These are phyloP conservation scores for Lumnitzera littorea DNA, from an alignment of 345 rosid genomes.

Conservation along the genomic window DNA sequence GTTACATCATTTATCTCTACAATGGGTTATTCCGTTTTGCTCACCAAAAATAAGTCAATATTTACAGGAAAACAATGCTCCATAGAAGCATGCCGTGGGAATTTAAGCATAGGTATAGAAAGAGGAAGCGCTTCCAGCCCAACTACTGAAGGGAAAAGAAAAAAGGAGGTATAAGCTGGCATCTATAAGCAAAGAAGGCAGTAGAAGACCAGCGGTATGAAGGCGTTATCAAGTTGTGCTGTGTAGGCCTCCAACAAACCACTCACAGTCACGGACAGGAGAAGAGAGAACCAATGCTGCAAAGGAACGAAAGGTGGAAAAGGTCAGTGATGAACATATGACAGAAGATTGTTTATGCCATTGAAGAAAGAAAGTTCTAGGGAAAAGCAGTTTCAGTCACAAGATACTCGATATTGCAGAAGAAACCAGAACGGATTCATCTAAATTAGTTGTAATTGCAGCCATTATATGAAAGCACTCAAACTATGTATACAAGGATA, in stretches of 20 bases:
- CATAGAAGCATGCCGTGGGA: too few species aligned
- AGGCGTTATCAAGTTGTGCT: conserved; percentile 86
- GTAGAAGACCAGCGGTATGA: conserved; percentile 91
- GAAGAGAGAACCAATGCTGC: conserved; percentile 87
- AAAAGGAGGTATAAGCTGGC: conserved; percentile 2
- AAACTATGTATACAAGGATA: conserved; percentile 1
- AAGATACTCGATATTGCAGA: not conserved
- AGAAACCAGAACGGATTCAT: not conserved
- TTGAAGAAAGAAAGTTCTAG: not conserved
- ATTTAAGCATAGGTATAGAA: too few species aligned
- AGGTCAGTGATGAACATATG: not conserved
- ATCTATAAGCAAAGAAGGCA: conserved; percentile 77
- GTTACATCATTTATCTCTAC: too few species aligned
- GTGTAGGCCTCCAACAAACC: conserved; percentile 96
- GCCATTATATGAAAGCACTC: not conserved
- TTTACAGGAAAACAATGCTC: too few species aligned
- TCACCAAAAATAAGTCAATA: too few species aligned
- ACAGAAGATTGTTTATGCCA: not conserved
- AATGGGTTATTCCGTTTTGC: too few species aligned
- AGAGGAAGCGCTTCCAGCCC: not conserved
- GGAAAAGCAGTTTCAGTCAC: not conserved
- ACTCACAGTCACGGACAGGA: conserved; percentile 65
- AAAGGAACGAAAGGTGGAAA: conserved; percentile 5
- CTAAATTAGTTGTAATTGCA: not conserved
- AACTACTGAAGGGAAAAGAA: too few species aligned